phyloP scores from a whole-genome alignment of 495 filamentous ascomycete species.

The Penicillium verhagenii region DNA sequence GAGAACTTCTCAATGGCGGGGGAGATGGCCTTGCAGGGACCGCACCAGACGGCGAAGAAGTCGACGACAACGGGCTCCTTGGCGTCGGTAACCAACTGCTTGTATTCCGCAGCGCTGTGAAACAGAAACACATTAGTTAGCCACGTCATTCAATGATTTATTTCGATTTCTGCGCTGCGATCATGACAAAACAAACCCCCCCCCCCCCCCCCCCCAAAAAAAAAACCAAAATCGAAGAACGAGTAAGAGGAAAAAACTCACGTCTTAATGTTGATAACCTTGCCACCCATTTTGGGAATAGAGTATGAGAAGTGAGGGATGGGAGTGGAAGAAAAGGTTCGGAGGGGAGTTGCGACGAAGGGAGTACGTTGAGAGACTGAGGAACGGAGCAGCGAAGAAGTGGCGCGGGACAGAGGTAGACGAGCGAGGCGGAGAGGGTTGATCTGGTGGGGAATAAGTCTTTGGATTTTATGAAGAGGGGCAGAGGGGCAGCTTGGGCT shows the following conservation, averaged over 20 bases:
- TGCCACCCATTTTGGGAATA: conserved; percentile 48
- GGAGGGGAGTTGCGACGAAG: conserved; percentile 10
- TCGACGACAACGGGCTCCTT: conserved; percentile 71
- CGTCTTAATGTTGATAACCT: conserved; percentile 32
- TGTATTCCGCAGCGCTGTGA: conserved; percentile 61
- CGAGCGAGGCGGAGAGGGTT: conserved; percentile 20
- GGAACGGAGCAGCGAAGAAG: conserved; percentile 31
- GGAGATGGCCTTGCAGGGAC: conserved; percentile 88
- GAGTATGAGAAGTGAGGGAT: conserved; percentile 46
- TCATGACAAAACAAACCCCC: too few relatives aligned
- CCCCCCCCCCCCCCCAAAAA: too few relatives aligned
- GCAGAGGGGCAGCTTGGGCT: conserved; percentile 24
- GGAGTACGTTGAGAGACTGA: conserved; percentile 9
- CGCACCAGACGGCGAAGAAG: conserved; percentile 90
- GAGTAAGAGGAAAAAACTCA: conserved; percentile 17
- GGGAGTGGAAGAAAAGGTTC: conserved; percentile 35
- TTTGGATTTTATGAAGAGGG: conserved; percentile 22
- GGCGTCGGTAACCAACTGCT: conserved; percentile 32
- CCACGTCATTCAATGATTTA: too few relatives aligned
- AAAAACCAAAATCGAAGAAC: too few relatives aligned
- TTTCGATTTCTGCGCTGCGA: background rate
- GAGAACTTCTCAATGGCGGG: conserved; percentile 68
- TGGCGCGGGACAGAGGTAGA: conserved; percentile 17
- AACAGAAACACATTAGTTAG: conserved; percentile 1
- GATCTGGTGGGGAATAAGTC: conserved; percentile 18